Evolutionary conservation across 768 basidiomycete genomes (phyloP).

Genomic region (Russula griseocarnosa): DNA sequence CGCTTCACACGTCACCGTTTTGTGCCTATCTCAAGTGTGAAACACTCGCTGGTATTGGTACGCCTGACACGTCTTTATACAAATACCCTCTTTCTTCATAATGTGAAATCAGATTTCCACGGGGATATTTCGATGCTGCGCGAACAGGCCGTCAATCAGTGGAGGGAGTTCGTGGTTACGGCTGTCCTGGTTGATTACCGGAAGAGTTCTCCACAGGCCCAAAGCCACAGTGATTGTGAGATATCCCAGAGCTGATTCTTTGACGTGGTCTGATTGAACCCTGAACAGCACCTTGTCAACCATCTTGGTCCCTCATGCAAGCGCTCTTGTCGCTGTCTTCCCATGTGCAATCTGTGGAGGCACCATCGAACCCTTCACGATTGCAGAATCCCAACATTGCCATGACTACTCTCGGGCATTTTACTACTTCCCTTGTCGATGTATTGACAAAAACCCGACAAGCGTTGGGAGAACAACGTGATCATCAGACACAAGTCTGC

Average conservation of each 20-base stretch:
- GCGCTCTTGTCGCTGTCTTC: slow-evolving; percentile 14
- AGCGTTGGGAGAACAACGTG: neutral
- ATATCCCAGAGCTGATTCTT: neutral
- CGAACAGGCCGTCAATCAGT: slow-evolving; percentile 12
- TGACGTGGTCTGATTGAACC: neutral
- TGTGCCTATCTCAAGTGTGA: slow-evolving; percentile 14
- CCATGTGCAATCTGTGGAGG: slow-evolving; percentile 13
- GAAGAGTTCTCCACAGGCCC: neutral
- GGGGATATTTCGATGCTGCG: slow-evolving; percentile 3
- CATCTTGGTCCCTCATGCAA: slow-evolving; percentile 22
- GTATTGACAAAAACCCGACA: neutral
- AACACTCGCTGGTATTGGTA: slow-evolving; percentile 12
- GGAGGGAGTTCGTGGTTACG: slow-evolving; percentile 13
- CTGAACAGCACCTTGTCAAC: slow-evolving; percentile 1
- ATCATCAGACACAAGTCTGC: neutral
- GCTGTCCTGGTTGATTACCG: slow-evolving; percentile 13
- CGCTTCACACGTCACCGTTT: slow-evolving; percentile 25
- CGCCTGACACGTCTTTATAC: neutral
- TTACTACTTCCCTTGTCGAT: slow-evolving; percentile 15
- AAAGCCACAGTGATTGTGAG: slow-evolving; percentile 8
- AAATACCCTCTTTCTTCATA: neutral
- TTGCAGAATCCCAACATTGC: slow-evolving; percentile 8
- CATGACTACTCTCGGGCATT: neutral
- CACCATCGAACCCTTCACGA: neutral
- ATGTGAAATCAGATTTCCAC: slow-evolving; percentile 12